Base-by-base conservation (phyloP, 352 stramenopile species). In the Globisporangium megalacanthum region DNA sequence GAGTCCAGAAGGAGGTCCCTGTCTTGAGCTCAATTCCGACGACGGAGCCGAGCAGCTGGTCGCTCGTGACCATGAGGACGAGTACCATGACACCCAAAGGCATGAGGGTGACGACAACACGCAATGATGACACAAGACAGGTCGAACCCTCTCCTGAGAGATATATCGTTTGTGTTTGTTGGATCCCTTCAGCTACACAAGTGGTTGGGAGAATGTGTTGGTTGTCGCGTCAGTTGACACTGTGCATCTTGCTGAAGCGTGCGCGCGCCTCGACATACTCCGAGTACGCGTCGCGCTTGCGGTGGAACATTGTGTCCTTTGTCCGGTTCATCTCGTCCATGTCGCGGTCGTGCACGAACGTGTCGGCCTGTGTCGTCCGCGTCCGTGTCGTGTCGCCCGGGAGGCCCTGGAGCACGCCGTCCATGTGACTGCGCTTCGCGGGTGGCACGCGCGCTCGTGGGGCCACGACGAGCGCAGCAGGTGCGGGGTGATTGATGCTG, bases 201-300 rank as follows among this genome's bases (percentile, higher is more conserved):
- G 25, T 29, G 25, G 4, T 29, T 29, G 25, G 25, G 25, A 29
- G 25, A 29, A 29, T 29, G 25, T 29, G 25, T 29, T 29, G 25
- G 25, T 29, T 4, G 20, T 22, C 13, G 17, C 11, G 2, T 60
- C 71, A 94, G 20, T 77, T 93, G 19, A 94, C 85, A 52, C 83
- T 92, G 66, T 94, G 85, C 83, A 94, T 92, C 64, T 94, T 94
- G 62, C 83, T 93, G 69, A 94, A 94, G 17, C 85, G 79, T 31
- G 83, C 85, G 47, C 83, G 77, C n/a, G 85, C 85, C 60, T 94
- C 85, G 52, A 94, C 83, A 55, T 94, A 94, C 52, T 93, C 85
- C 8, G 85, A 94, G 73, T 94, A 92, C 41, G 80, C 69, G 56
- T 94, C 85, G 45, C 83, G 83, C 64, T 94, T 94, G 51, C 85